A percentile compares a stretch with the other conserved stretches of the same genome.
phyloP scores from a whole-genome alignment of 2,329 filamentous ascomycete species.

The Emmonsia crescens region DNA sequence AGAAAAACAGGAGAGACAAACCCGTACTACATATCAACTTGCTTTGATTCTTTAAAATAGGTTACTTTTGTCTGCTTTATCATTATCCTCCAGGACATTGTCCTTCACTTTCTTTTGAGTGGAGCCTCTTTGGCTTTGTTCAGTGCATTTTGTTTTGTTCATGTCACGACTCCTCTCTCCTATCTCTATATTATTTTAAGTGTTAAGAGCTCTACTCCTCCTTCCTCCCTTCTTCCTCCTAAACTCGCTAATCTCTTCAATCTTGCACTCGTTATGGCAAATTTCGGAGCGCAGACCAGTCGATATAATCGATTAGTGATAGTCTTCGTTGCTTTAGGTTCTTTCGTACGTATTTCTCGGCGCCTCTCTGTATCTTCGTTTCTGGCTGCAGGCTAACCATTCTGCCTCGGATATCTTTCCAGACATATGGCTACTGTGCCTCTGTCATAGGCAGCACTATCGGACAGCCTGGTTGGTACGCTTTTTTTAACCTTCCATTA shows the following conservation, averaged over 20 bases:
- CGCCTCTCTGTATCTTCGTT: neutral
- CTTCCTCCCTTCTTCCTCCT: neutral
- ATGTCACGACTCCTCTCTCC: neutral
- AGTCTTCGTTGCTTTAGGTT: constrained; percentile 30
- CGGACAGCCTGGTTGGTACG: constrained; percentile 43
- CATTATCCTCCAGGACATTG: neutral
- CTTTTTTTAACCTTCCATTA: constrained; percentile 38
- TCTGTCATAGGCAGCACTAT: constrained; percentile 44
- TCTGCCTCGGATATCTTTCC: neutral
- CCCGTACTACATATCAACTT: neutral
- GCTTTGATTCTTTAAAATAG: neutral
- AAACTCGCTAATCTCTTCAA: neutral
- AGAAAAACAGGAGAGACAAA: neutral
- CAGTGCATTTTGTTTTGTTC: neutral
- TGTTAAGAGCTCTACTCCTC: neutral
- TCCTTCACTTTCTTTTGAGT: neutral
- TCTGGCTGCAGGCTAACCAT: neutral
- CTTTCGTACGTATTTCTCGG: constrained; percentile 22
- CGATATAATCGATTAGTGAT: constrained; percentile 30
- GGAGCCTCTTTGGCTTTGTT: neutral
- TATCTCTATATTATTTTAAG: neutral
- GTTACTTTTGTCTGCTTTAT: neutral
- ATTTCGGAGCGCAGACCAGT: constrained; percentile 28
- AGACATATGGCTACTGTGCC: constrained; percentile 43
- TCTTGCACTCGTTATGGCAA: constrained; percentile 16